phyloP scores from a whole-genome alignment of 1,284 basidiomycete species.

The Wolfiporia cocos region DNA sequence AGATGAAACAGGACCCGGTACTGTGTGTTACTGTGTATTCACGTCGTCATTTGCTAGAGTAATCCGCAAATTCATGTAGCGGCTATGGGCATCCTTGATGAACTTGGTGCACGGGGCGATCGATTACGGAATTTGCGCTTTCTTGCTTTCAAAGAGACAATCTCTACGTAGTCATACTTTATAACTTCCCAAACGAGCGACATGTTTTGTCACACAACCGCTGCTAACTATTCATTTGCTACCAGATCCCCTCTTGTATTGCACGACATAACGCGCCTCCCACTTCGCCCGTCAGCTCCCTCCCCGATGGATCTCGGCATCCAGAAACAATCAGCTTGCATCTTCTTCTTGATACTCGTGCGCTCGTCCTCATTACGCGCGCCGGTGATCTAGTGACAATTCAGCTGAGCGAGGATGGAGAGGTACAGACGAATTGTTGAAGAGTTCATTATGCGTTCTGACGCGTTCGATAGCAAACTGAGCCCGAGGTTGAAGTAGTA shows the following conservation, averaged over 20 bases:
- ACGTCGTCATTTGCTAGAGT: too few species aligned
- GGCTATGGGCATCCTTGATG: too few species aligned
- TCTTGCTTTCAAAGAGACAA: too few species aligned
- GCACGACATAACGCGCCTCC: not conserved
- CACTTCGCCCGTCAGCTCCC: not conserved
- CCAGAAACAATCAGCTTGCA: conserved; percentile 55
- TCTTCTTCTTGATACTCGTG: conserved; percentile 60
- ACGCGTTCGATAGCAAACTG: not conserved
- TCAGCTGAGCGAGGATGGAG: conserved; percentile 48
- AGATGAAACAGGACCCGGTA: too few species aligned
- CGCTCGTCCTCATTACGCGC: conserved; percentile 58
- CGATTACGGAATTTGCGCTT: too few species aligned
- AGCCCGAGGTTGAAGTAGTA: conserved; percentile 68
- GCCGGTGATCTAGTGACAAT: conserved; percentile 77
- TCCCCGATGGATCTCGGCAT: too few species aligned
- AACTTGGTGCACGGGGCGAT: too few species aligned
- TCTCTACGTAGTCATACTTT: too few species aligned
- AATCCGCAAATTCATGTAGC: too few species aligned
- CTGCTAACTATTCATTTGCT: not conserved
- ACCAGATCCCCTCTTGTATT: not conserved
- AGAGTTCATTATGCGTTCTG: not conserved
- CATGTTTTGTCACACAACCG: not conserved
- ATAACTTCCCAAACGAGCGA: too few species aligned
- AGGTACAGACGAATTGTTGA: conserved; percentile 11
- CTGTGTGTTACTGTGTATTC: too few species aligned